A percentile compares a stretch with the other conserved stretches of the same genome.
Conservation (phyloP, 2,329 filamentous ascomycete genomes). For the Ophiostoma sp. region DNA sequence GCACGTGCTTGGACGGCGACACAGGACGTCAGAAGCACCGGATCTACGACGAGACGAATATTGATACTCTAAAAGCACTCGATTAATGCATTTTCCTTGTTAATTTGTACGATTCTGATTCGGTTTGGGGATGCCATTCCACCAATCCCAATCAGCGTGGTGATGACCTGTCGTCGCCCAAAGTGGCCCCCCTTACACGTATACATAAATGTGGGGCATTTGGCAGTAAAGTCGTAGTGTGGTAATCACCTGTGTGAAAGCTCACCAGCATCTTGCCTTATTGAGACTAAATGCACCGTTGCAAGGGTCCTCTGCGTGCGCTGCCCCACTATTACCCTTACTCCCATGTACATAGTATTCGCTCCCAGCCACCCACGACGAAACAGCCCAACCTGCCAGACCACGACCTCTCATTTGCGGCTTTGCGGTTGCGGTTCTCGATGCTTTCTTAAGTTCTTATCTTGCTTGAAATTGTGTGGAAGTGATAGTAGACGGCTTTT, state of each 20-base stretch:
- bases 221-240: neutral
- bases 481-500: neutral
- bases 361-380: conserved; percentile 13
- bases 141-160: neutral
- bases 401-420: neutral
- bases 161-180: conserved; percentile 3
- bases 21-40: conserved; percentile 7
- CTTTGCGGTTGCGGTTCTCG: neutral
- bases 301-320: neutral
- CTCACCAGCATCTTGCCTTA: neutral
- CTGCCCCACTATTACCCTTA: neutral
- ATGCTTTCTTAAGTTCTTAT: neutral
- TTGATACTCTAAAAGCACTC: neutral
- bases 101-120: no score
- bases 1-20: neutral
- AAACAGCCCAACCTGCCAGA: conserved; percentile 17
- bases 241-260: neutral
- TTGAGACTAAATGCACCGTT: neutral
- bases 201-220: neutral
- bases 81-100: neutral
- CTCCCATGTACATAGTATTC: neutral
- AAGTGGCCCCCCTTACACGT: conserved; percentile 2
- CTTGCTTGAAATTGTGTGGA: neutral
- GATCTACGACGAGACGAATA: neutral
- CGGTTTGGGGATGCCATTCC: neutral